Evolutionary conservation across 2,329 filamentous ascomycete genomes (phyloP).

Genomic region (Ciborinia camelliae): DNA sequence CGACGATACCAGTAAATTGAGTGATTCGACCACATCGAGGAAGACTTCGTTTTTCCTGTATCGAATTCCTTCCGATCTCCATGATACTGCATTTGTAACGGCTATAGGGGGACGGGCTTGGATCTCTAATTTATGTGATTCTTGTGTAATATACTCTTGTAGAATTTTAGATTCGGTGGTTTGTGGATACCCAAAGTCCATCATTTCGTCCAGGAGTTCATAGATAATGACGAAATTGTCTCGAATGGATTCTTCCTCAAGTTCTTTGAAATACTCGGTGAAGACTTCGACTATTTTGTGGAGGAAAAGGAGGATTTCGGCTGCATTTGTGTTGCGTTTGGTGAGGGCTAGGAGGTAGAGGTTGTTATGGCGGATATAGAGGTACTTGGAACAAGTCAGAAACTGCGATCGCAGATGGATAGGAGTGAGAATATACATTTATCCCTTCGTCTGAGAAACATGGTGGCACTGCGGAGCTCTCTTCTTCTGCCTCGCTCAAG

Average conservation of each 20-base stretch:
- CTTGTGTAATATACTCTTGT: slow-evolving; percentile 98
- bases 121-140: slow-evolving; percentile 96
- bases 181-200: slow-evolving; percentile 99
- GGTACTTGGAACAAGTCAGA: slow-evolving; percentile 59
- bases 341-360: slow-evolving; percentile 96
- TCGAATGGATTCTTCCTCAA: slow-evolving; percentile 97
- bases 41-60: slow-evolving; percentile 99
- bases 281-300: slow-evolving; percentile 99
- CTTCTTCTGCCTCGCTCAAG: slow-evolving; percentile 97
- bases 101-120: slow-evolving; percentile 95
- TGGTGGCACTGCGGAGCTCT: slow-evolving; percentile 92
- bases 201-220: slow-evolving; percentile 98
- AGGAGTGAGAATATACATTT: slow-evolving; percentile 61
- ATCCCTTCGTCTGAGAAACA: slow-evolving; percentile 99
- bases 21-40: slow-evolving; percentile 91
- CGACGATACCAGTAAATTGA: slow-evolving; percentile 91
- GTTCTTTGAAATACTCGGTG: slow-evolving; percentile 98
- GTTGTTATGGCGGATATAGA: slow-evolving; percentile 99
- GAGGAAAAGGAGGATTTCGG: slow-evolving; percentile 95
- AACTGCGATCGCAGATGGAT: slow-evolving; percentile 11
- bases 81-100: slow-evolving; percentile 96
- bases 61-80: slow-evolving; percentile 95
- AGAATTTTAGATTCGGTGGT: slow-evolving; percentile 98
- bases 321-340: slow-evolving; percentile 98
- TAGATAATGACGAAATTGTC: slow-evolving; percentile 99